A percentile compares a stretch with the other conserved stretches of the same genome.
These are phyloP conservation scores for Starmerella potacharoeniae DNA, from an alignment of 805 yeast species.

Conservation along the genomic window DNA sequence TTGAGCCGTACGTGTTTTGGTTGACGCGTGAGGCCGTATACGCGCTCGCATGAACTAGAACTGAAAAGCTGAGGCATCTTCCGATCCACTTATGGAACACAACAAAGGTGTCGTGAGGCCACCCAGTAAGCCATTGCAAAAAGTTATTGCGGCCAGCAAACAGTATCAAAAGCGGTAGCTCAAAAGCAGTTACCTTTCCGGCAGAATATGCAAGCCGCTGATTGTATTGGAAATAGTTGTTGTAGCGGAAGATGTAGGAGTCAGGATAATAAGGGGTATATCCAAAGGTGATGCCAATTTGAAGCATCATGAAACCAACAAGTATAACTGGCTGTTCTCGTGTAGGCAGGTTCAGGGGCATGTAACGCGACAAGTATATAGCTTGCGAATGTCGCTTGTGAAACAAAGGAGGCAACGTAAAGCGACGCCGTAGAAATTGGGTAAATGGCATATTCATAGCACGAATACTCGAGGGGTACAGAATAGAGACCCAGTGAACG, in stretches of 20 bases:
- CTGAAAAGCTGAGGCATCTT: conserved; percentile 37
- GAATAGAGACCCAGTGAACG: neutral
- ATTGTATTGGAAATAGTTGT: neutral
- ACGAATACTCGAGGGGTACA: neutral
- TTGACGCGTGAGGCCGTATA: conserved; percentile 32
- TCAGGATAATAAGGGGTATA: conserved; percentile 1
- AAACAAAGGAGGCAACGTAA: conserved; percentile 26
- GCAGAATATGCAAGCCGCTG: neutral
- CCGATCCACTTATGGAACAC: conserved; percentile 54
- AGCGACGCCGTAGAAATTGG: neutral
- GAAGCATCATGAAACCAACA: conserved; percentile 26
- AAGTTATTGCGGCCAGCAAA: conserved; percentile 63
- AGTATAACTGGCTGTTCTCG: conserved; percentile 33
- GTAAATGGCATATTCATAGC: neutral
- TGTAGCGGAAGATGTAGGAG: neutral
- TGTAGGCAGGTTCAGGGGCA: conserved; percentile 28
- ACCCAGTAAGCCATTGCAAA: conserved; percentile 44
- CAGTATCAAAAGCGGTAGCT: conserved; percentile 45
- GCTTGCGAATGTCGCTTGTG: conserved; percentile 18
- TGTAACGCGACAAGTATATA: conserved; percentile 6
- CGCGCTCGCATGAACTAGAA: conserved; percentile 43
- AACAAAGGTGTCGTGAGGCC: conserved; percentile 44
- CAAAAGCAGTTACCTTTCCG: neutral
- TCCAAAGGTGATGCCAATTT: conserved; percentile 1
- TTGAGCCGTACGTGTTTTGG: conserved; percentile 19